phyloP scores from a whole-genome alignment of 768 basidiomycete species.

The Mycena belliarum region DNA sequence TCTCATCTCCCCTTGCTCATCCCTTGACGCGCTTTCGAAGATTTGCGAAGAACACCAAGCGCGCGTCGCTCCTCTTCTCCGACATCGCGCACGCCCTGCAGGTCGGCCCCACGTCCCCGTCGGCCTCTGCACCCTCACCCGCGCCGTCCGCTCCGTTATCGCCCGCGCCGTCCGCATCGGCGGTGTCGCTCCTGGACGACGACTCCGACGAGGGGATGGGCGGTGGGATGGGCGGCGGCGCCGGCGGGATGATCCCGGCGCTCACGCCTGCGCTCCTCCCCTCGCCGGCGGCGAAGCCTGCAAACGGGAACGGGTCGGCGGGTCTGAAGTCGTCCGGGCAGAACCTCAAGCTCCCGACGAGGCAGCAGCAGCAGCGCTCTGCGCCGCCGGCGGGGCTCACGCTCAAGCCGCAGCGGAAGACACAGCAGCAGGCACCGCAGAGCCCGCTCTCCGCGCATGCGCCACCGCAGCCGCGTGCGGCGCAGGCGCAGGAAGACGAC shows the following conservation, averaged over 20 bases:
- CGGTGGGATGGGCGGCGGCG: background rate
- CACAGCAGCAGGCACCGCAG: constrained; percentile 21
- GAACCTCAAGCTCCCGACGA: constrained; percentile 8
- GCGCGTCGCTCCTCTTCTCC: constrained; percentile 63
- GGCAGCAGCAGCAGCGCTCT: background rate
- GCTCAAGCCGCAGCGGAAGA: too few relatives aligned
- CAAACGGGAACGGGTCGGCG: too few relatives aligned
- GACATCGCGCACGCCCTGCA: constrained; percentile 50
- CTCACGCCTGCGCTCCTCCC: constrained; percentile 30
- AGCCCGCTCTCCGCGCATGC: constrained; percentile 15
- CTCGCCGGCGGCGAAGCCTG: background rate
- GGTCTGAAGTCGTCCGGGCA: background rate
- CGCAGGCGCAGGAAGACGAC: constrained; percentile 37
- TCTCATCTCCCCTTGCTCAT: background rate
- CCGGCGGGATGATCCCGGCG: constrained; percentile 25
- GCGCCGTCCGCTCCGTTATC: too few relatives aligned
- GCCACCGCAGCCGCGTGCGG: background rate
- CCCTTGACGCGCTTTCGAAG: constrained; percentile 35
- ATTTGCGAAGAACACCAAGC: constrained; percentile 68
- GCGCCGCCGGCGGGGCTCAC: too few relatives aligned
- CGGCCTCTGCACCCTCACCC: constrained; percentile 19
- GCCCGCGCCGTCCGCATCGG: constrained; percentile 22
- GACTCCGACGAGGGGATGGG: constrained; percentile 22
- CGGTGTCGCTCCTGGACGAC: constrained; percentile 43
- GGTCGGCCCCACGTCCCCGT: constrained; percentile 48